These are phyloP conservation scores for Jaltomata sinuosa DNA, from an alignment of 257 asterid species.

Conservation along the genomic window DNA sequence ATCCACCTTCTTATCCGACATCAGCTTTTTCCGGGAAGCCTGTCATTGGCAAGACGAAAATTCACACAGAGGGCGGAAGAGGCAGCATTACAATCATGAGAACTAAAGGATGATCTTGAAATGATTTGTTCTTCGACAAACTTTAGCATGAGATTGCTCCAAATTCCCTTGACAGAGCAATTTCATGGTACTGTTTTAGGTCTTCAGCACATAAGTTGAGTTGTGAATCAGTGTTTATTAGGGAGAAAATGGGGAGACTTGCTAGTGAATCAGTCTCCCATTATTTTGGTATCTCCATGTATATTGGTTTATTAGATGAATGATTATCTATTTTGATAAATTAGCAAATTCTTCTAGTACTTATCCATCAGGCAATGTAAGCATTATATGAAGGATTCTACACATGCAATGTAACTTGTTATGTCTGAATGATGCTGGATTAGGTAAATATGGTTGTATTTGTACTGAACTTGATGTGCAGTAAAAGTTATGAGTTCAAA, in stretches of 20 bases:
- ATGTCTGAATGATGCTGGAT: not conserved
- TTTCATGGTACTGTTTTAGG: not conserved
- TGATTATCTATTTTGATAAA: not conserved
- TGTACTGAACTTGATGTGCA: not conserved
- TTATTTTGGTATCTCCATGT: not conserved
- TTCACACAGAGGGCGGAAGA: constrained; percentile 23
- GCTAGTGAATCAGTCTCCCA: not conserved
- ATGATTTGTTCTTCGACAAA: not conserved
- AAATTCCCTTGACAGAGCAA: not conserved
- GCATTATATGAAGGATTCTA: not conserved
- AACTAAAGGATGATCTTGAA: constrained; percentile 19
- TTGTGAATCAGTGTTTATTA: not conserved
- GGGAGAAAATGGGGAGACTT: not conserved
- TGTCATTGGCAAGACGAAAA: constrained; percentile 20
- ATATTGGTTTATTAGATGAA: not conserved
- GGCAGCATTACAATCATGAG: constrained; percentile 32
- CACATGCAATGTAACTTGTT: not conserved
- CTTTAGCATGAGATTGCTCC: not conserved
- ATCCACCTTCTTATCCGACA: constrained; percentile 18
- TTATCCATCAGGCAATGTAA: not conserved
- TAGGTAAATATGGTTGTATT: not conserved
- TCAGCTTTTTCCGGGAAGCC: constrained; percentile 35
- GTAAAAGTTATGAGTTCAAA: not conserved
- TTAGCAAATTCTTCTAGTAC: not conserved
- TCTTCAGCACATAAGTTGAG: not conserved